Evolutionary conservation across 495 filamentous ascomycete species (phyloP), one percentile per base, ranked within the genome.

Genomic region (Aspergillus nanangensis): DNA sequence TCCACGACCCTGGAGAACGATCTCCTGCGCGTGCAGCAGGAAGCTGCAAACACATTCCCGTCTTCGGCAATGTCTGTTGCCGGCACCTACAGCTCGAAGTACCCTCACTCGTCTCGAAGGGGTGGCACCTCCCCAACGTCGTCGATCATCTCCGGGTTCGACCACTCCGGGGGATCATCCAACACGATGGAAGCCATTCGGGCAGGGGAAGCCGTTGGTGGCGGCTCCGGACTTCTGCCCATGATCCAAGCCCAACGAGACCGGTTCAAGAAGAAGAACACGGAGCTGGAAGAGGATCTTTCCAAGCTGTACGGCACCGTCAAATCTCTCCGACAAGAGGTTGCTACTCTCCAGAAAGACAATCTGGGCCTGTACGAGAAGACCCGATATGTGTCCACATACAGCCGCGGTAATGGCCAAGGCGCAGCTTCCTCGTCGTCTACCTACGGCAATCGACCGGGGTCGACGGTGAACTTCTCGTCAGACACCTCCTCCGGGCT

Each of bases 181-280:
- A 73, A 67, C 37, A 76, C 72, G 2, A 73, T 83, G 60, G 77
- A 81, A 21, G 65, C 77, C 35, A 73, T 80, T 41, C 76, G 75
- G 53, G 76, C 80, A 20, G 82, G 85, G 5, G 87, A 91, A 55
- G 72, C 84, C 8, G 79, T 86, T 13, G 88, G 89, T 8, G 88
- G 87, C 40, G 88, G 89, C 21, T 88, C 87, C 2, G 90, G 90
- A 15, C 95, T 99, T 48, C 72, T 99, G 20, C 93, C 94, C 20
- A 99, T 99, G 93, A 84, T 99, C 45, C 94, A 93, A 38, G 93
- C 93, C 15, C 93, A 99, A 63, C 84, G 93, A 48, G 93, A 99
- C 65, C 87, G 93, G 33, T 99, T 99, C 79, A 97, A 96, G 75
- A 88, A 95, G 74, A 85, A 90, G 53, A 97, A 95, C 48, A 66